Evolutionary conservation across 108 stramenopile genomes (phyloP).

Genomic region (Seminavis robusta): DNA sequence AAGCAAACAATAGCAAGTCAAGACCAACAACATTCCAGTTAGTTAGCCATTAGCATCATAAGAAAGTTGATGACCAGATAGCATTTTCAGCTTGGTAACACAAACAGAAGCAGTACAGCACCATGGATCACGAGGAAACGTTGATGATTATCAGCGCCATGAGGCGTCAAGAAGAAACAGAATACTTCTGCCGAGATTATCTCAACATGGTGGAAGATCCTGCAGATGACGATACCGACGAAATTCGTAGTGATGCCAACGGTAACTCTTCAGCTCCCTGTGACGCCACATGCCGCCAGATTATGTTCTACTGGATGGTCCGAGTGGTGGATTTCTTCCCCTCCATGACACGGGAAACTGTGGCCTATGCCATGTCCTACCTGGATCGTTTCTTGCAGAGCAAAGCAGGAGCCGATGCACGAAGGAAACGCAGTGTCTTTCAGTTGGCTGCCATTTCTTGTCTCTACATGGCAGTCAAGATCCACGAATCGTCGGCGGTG

Average conservation of each 20-base stretch:
- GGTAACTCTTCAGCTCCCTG: constrained; percentile 2
- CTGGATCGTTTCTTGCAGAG: constrained; percentile 47
- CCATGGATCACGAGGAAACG: too few species aligned
- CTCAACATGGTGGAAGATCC: too few species aligned
- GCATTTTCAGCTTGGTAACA: too few species aligned
- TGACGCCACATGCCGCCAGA: constrained; percentile 41
- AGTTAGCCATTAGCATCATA: too few species aligned
- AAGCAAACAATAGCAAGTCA: too few species aligned
- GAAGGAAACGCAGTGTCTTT: constrained; percentile 37
- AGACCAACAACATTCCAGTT: too few species aligned
- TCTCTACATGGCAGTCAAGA: constrained; percentile 60
- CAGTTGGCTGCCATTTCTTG: constrained; percentile 58
- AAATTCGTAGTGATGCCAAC: not conserved
- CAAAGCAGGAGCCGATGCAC: constrained; percentile 10
- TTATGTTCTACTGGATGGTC: constrained; percentile 63
- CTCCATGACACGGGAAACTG: constrained; percentile 52
- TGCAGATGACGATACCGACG: not conserved
- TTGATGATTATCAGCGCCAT: constrained; percentile 14
- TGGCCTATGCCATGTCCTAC: constrained; percentile 48
- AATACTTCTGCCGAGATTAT: constrained; percentile 15
- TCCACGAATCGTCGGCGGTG: constrained; percentile 27
- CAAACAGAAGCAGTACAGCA: too few species aligned
- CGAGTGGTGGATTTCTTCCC: constrained; percentile 59
- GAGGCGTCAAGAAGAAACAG: constrained; percentile 17
- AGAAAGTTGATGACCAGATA: too few species aligned